Conservation (phyloP, 2,329 filamentous ascomycete genomes). For the Apiospora aurea region DNA sequence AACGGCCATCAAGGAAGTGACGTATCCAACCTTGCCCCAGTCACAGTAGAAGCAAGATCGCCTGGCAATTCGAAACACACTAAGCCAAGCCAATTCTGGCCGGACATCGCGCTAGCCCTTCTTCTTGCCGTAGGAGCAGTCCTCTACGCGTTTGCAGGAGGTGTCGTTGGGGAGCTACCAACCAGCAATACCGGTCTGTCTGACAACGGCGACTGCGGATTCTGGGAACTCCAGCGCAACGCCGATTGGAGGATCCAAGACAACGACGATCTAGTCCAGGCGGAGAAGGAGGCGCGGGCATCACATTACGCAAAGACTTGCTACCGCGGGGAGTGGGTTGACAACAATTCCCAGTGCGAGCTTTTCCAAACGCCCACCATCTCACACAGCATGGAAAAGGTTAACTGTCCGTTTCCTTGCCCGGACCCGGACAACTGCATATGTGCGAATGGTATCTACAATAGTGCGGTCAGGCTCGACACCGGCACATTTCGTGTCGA, state of each 20-base stretch:
- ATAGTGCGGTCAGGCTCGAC: not conserved
- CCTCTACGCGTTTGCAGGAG: not conserved
- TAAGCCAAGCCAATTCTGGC: not conserved
- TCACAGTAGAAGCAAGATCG: no score
- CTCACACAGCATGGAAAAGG: not conserved
- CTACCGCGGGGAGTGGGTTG: not conserved
- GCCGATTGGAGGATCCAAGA: not conserved
- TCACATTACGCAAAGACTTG: not conserved
- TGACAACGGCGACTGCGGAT: not conserved
- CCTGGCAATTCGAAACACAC: no score
- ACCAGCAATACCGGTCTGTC: not conserved
- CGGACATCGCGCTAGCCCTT: not conserved
- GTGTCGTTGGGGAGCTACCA: constrained; percentile 7
- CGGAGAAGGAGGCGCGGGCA: not conserved
- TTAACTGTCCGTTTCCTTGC: not conserved
- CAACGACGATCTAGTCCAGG: not conserved
- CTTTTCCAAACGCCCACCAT: not conserved
- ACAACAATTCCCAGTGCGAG: not conserved
- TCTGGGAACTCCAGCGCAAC: not conserved
- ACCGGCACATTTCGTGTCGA: not conserved
- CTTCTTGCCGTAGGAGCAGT: not conserved
- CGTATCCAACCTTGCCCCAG: not conserved
- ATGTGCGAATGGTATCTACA: not conserved
- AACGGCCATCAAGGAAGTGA: no score
- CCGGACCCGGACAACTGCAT: not conserved